phyloP scores from a whole-genome alignment of 176 grass and related monocot species.

The Oryza punctata region DNA sequence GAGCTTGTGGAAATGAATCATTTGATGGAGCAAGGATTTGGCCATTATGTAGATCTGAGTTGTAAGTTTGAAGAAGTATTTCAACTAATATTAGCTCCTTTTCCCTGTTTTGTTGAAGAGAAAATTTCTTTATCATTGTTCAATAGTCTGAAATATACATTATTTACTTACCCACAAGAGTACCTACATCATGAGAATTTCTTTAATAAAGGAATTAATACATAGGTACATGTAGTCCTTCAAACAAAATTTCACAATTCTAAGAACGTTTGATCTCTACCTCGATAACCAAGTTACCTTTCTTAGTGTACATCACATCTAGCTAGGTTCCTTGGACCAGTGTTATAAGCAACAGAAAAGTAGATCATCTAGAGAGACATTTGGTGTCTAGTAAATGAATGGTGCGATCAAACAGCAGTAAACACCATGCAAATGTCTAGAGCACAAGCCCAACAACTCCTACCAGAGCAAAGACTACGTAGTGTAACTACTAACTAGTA shows the following conservation, averaged over 20 bases:
- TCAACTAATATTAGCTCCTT: not conserved
- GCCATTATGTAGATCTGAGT: not conserved
- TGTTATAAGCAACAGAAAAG: conserved; percentile 35
- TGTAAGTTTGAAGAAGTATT: not conserved
- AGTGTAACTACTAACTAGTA: not conserved
- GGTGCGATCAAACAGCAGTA: not conserved
- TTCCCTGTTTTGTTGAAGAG: not conserved
- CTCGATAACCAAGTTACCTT: not conserved
- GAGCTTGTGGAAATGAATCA: conserved; percentile 1
- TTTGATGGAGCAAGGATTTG: conserved; percentile 25
- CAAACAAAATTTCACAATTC: not conserved
- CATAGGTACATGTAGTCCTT: not conserved
- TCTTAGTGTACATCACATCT: not conserved
- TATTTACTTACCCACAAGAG: not conserved
- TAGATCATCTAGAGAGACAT: conserved; percentile 8
- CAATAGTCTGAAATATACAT: not conserved
- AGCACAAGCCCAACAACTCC: conserved; percentile 33
- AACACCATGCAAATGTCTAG: not conserved
- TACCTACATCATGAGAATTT: not conserved
- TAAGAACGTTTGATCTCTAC: not conserved
- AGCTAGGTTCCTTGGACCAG: not conserved
- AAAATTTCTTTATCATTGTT: not conserved
- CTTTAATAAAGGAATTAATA: not conserved
- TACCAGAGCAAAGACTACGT: conserved; percentile 28
- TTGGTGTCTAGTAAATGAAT: not conserved